Percentiles rank a stretch among this genome's conserved stretches.
Conservation (phyloP, 2,329 filamentous ascomycete species). For the Pyrenochaeta sp. region DNA sequence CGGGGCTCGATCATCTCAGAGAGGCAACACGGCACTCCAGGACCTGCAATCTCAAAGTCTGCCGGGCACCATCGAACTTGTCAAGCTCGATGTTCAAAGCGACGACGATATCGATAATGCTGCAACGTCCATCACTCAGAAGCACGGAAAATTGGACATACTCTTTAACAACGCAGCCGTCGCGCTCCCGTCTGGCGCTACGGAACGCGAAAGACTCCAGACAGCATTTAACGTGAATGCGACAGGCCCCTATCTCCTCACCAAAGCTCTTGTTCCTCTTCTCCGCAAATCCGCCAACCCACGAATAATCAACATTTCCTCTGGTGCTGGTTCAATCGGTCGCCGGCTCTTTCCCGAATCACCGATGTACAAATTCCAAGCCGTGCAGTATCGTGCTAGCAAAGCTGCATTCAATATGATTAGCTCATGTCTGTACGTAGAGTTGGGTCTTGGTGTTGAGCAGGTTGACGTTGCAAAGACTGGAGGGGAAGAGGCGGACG, state of each 20-base stretch:
- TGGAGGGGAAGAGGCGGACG: slow-evolving; percentile 9
- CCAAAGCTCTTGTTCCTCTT: slow-evolving; percentile 25
- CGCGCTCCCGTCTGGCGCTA: slow-evolving; percentile 17
- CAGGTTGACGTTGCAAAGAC: slow-evolving; percentile 11
- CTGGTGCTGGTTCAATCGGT: slow-evolving; percentile 45
- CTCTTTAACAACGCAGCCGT: slow-evolving; percentile 53
- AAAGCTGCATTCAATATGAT: slow-evolving; percentile 54
- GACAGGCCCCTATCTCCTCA: slow-evolving; percentile 35
- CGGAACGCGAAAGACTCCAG: slow-evolving; percentile 36
- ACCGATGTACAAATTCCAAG: slow-evolving; percentile 35
- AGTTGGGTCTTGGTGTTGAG: slow-evolving; percentile 31
- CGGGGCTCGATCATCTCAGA: slow-evolving; percentile 26
- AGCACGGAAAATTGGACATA: slow-evolving; percentile 48
- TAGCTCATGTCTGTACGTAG: slow-evolving; percentile 39
- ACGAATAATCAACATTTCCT: slow-evolving; percentile 49
- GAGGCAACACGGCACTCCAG: slow-evolving; percentile 36
- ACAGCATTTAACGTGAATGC: slow-evolving; percentile 41
- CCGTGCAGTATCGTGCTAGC: slow-evolving; percentile 44
- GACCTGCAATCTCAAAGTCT: slow-evolving; percentile 37
- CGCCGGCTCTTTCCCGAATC: slow-evolving; percentile 34
- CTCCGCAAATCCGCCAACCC: slow-evolving; percentile 28
- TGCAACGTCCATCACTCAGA: slow-evolving; percentile 31
- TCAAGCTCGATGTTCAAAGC: slow-evolving; percentile 55
- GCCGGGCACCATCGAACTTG: slow-evolving; percentile 44
- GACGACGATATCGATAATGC: slow-evolving; percentile 54